Evolutionary conservation across 2,329 filamentous ascomycete genomes (phyloP), one percentile per base, ranked within the genome.

Genomic region (Alternaria hordeiaustralica): DNA sequence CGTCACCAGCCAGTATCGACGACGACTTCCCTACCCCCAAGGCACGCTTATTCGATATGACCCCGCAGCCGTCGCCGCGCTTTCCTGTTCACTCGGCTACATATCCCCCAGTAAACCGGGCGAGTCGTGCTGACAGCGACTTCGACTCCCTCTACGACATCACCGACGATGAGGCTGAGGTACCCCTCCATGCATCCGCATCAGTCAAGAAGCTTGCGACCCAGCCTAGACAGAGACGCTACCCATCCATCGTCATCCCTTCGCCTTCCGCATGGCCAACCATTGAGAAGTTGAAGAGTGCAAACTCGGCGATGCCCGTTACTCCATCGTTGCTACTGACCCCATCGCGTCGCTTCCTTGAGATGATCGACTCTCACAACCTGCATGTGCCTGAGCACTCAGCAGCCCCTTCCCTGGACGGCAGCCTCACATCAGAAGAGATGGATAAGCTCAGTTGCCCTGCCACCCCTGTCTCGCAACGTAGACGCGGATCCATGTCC

Each of bases 111-210:
- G 84, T 88, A 71, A 83, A 86, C 77, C 90, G 90, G 69, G 87
- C 88, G 72, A 84, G 87, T 78, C 90, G 90, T 69, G 88, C 89
- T 71, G 86, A 86, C 66, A 92, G 88, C 70, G 90, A 93, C 68
- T 95, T 95, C 72, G 92, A 97, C 79, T 93, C 96, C 72, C 83
- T 97, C 53, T 97, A 97, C 79, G 92, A 96, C 79, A 87, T 93
- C 45, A 94, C 92, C 15, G 93, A 96, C 69, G 77, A 93, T 58
- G 93, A 97, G 71, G 85, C 87, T 9, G 80, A 81, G 74, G 78
- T 89, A 72, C 73, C 83, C 74, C 75, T 86, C 77, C 75, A 85
- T 81, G 76, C 85, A 75, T 80, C 87, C 77, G 74, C 85, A 80
- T 85, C 83, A 21, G 82, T 84, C 65, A 85, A 84, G 78, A 79